phyloP scores from a whole-genome alignment of 352 stramenopile species.

The Phytophthora pinifolia region DNA sequence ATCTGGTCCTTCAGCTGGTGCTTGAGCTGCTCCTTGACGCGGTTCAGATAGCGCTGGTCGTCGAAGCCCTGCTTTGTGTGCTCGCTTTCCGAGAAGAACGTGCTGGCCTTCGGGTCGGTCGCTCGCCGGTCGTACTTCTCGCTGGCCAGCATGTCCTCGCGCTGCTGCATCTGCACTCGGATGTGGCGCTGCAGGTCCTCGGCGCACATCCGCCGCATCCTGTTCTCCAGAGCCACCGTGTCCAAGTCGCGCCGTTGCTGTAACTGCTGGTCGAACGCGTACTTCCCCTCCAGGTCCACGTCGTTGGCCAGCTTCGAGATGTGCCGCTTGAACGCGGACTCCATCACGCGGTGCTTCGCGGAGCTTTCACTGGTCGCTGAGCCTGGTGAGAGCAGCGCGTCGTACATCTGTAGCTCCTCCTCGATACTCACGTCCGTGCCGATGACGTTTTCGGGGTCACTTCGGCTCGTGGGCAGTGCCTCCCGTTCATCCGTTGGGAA shows the following conservation, averaged over 20 bases:
- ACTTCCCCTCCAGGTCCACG: conserved; percentile 57
- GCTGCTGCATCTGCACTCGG: conserved; percentile 52
- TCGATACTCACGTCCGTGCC: conserved; percentile 42
- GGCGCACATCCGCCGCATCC: conserved; percentile 44
- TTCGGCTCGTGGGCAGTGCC: conserved; percentile 46
- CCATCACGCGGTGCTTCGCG: conserved; percentile 44
- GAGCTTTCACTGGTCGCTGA: conserved; percentile 14
- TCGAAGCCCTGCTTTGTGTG: conserved; percentile 51
- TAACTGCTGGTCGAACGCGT: conserved; percentile 52
- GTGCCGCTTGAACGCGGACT: conserved; percentile 62
- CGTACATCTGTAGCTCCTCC: conserved; percentile 56
- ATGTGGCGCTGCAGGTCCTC: conserved; percentile 65
- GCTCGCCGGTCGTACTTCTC: conserved; percentile 35
- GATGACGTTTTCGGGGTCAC: conserved; percentile 59
- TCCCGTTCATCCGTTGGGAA: conserved; percentile 44
- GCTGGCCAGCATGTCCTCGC: conserved; percentile 23
- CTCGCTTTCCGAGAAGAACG: conserved; percentile 64
- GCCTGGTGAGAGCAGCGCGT: conserved; percentile 40
- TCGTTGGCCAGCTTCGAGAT: conserved; percentile 51
- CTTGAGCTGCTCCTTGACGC: conserved; percentile 57
- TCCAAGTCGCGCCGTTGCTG: conserved; percentile 64
- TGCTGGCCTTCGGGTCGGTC: conserved; percentile 47
- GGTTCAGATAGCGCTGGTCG: conserved; percentile 40
- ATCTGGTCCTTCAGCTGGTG: conserved; percentile 62
- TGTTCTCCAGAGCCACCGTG: conserved; percentile 46